These are phyloP conservation scores for Fusarium pininemorale DNA, from an alignment of 2,329 filamentous ascomycete species.

Conservation along the genomic window DNA sequence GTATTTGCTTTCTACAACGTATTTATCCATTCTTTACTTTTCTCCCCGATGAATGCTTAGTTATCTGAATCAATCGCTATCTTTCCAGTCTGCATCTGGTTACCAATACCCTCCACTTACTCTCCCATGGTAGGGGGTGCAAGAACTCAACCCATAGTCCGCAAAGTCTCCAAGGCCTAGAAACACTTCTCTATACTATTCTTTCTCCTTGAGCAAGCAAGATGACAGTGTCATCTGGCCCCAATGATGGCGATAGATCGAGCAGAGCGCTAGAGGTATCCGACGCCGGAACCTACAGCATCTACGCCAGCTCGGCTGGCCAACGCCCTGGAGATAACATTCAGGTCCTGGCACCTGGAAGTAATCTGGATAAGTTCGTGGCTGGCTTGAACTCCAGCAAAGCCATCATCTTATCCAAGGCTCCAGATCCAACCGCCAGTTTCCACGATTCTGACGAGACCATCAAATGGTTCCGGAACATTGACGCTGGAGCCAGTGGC, in stretches of 20 bases:
- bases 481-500: neutral
- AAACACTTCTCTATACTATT: neutral
- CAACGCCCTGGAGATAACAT: neutral
- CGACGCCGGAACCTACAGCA: neutral
- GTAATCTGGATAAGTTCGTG: neutral
- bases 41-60: no score
- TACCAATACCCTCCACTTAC: neutral
- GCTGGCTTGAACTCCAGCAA: neutral
- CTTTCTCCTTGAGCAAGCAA: neutral
- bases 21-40: fast-evolving
- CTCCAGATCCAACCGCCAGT: neutral
- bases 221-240: neutral
- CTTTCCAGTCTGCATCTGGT: neutral
- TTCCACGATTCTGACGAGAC: neutral
- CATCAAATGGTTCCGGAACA: neutral
- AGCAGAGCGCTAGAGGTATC: neutral
- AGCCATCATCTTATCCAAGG: neutral
- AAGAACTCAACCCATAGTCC: neutral
- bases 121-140: fast-evolving
- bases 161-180: neutral
- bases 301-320: neutral
- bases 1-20: neutral
- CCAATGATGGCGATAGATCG: fast-evolving
- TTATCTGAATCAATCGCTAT: neutral
- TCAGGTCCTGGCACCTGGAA: neutral